Base-by-base conservation (phyloP, 306 rosid genomes). In the Rubus idaeus region DNA sequence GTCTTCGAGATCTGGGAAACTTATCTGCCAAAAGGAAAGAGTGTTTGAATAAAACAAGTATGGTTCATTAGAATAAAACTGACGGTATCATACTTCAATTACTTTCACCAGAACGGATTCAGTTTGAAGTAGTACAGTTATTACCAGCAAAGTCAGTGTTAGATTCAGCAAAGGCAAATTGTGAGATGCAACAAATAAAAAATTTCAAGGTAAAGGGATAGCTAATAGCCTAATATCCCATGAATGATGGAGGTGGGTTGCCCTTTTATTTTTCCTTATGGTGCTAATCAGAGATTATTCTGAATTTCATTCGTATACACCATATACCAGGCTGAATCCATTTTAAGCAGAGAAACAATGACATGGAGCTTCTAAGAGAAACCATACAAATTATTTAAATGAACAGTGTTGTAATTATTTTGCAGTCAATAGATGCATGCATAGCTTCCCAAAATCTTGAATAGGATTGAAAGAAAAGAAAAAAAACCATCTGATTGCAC, bases 1-100 rank as follows among this genome's bases (percentile, higher is more conserved):
- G 18, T 82, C 78, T 67, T 68, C 12, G 40, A 91, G 91, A 41
- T 87, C 89, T 2, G 75, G 72, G 74, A 91, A 83, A 71, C 61
- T 87, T 81, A 87, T 88, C 96, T 90, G 90, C 64, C 30, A 58
- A 14, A 73, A 44, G 42, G 50, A 58, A 21, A 57, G 44, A 51
- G 44, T 65, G 2, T n/a, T 35, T 64, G 46, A 39, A 17, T 41
- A 8, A 65, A 63, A 40, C 5, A 65, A 18, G 45, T 26, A 11
- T 30, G 20, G 14, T 14, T 42, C 26, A 67, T 3, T n/a, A 5
- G 16, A 67, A 42, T 65, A 17, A 65, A 50, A 39, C 49, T 16
- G 30, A 3, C 18, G 23, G 23, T 64, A n/a, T 17, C 1, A 5
- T 51, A 5, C 17, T 5, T 51, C 56, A 14, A 51, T 11, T 5